These are phyloP conservation scores for Clarireedia hainanense DNA, from an alignment of 2,329 filamentous ascomycete genomes.

Conservation along the genomic window DNA sequence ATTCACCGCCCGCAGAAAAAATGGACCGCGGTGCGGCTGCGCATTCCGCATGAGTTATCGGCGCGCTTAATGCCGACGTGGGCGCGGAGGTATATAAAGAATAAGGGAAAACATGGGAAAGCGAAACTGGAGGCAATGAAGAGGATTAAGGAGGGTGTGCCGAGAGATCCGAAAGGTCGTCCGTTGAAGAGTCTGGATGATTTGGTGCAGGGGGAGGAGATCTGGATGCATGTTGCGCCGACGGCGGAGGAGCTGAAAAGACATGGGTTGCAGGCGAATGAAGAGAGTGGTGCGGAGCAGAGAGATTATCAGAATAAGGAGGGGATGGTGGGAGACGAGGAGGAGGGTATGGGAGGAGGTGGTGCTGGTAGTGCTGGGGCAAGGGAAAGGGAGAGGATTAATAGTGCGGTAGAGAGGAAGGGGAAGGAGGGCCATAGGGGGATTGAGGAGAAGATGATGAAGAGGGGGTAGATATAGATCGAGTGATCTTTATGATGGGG, in stretches of 20 bases:
- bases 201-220: slow-evolving; percentile 34
- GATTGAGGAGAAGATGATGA: slow-evolving; percentile 6
- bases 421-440: background rate
- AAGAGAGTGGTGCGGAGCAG: background rate
- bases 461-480: background rate
- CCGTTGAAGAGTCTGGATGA: slow-evolving; percentile 30
- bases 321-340: background rate
- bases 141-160: slow-evolving; percentile 25
- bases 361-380: background rate
- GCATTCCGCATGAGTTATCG: slow-evolving; percentile 39
- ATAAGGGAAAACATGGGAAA: background rate
- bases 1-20: slow-evolving; percentile 49
- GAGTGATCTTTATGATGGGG: background rate
- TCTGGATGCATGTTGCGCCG: slow-evolving; percentile 46
- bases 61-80: slow-evolving; percentile 11
- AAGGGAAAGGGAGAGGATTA: background rate
- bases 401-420: background rate
- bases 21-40: slow-evolving; percentile 49
- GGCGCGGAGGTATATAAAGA: slow-evolving; percentile 26
- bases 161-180: slow-evolving; percentile 34
- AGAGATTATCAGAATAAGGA: background rate
- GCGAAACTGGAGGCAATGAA: slow-evolving; percentile 16
- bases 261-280: slow-evolving; percentile 12
- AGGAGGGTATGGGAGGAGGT: background rate
- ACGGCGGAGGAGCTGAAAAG: slow-evolving; percentile 27